Conservation (phyloP, 208 protist species). For the Acanthamoeba culbertsoni region DNA sequence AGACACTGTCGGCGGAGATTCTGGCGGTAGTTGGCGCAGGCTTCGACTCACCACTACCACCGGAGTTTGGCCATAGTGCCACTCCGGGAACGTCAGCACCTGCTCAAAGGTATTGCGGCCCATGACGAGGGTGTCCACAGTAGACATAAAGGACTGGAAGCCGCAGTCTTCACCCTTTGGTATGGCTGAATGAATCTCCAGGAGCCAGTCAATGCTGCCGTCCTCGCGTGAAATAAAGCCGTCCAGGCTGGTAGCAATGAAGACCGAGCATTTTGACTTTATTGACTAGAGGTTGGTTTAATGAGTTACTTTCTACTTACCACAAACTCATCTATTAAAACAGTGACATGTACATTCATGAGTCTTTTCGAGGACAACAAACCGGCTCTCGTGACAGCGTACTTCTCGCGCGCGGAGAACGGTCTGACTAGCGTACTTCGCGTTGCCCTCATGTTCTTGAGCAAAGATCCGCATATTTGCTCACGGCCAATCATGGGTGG, state of each 20-base stretch:
- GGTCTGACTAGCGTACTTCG: no score
- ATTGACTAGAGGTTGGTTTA: no score
- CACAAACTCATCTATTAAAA: no score
- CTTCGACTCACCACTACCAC: background rate
- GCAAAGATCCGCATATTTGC: no score
- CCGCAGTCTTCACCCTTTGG: background rate
- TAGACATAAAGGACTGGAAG: background rate
- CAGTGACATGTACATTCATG: no score
- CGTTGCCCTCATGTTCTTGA: no score
- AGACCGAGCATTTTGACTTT: constrained; percentile 23
- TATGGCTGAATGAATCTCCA: background rate
- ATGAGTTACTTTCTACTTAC: no score
- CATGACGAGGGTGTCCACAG: background rate
- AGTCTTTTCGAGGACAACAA: no score
- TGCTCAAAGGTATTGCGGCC: background rate
- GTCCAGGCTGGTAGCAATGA: constrained; percentile 22
- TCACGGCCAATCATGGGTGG: no score
- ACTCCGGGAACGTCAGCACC: background rate
- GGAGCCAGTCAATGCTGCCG: background rate
- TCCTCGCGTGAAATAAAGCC: background rate
- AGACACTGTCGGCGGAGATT: background rate
- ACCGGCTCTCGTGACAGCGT: no score
- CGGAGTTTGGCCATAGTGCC: background rate
- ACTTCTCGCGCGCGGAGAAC: no score
- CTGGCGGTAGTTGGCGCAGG: background rate